Evolutionary conservation across 2,329 filamentous ascomycete genomes (phyloP).

Genomic region (Raffaelea deltoideospora): DNA sequence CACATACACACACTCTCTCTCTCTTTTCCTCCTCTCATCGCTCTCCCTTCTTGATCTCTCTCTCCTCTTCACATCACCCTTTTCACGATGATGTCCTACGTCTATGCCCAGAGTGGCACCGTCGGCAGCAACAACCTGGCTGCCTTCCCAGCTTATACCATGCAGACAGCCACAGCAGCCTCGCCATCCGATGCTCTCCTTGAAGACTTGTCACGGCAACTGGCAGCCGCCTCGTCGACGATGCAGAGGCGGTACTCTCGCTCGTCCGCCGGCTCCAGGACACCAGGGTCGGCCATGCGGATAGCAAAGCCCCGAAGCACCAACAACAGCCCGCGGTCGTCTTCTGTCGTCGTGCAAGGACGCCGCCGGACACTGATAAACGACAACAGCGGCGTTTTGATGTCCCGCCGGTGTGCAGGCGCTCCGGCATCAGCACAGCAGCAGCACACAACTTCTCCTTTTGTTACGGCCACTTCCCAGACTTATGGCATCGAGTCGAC

Average conservation of each 20-base stretch:
- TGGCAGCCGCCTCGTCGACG: conserved; percentile 26
- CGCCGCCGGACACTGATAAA: conserved; percentile 43
- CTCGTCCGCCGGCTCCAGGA: conserved; percentile 33
- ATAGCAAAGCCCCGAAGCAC: conserved; percentile 45
- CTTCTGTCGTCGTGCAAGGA: conserved; percentile 24
- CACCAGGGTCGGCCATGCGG: conserved; percentile 33
- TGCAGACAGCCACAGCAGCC: conserved; percentile 3
- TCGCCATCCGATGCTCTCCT: conserved; percentile 24
- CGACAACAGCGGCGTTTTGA: conserved; percentile 16
- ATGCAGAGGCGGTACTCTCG: conserved; percentile 29
- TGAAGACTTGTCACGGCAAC: conserved; percentile 37
- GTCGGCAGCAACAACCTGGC: conserved; percentile 19
- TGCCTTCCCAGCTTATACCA: conserved; percentile 14
- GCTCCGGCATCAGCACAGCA: conserved; percentile 10
- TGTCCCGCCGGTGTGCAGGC: conserved; percentile 1
- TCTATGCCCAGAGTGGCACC: no score
- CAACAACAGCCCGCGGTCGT: conserved; percentile 50
- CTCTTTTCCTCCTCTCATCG: not conserved
- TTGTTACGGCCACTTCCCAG: no score
- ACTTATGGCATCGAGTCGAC: no score
- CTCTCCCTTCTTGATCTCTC: not conserved
- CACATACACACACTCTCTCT: not conserved
- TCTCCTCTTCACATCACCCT: not conserved
- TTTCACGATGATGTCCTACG: conserved; percentile 9
- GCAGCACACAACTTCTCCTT: no score